Evolutionary conservation across 495 filamentous ascomycete species (phyloP), one percentile per base, ranked within the genome.

Genomic region (Hypoxylon perforatum): DNA sequence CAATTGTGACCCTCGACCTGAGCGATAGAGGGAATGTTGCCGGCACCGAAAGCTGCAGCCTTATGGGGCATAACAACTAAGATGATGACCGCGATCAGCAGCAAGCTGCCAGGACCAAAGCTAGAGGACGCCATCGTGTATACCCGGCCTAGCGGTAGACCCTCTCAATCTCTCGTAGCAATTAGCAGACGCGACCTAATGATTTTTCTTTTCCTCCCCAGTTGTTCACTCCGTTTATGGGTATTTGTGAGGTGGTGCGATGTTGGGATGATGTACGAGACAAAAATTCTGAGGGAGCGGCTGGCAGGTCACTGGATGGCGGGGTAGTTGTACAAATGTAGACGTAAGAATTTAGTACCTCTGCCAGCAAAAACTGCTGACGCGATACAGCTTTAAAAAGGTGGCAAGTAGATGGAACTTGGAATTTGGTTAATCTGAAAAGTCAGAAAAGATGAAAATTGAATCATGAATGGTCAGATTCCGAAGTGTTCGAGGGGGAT

Each of bases 1-100:
- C 92, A 99, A 73, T 99, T 99, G 69, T 91, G 85, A 19, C 95
- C 95, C 78, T 99, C 95, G 66, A 99, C 88, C 72, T 91, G 88
- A 1, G 94, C 92, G 69, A 99, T 95, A 0, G 90, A 93, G 14
- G 95, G 94, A 63, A 97, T 97, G 72, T 97, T 98, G 23, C 95
- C 95, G 22, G 95, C 95, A 49, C 95, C 95, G 73, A 99, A 99
- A 8, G 94, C 95, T 33, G 84, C 80, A 45, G 86, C 80, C 28
- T 82, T 86, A 15, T 84, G 79, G 14, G 90, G 81, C 18, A 96
- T 80, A 12, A 94, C 74, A 18, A 91, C 76, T 28, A 93, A 76
- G 45, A 88, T 17, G 15, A 86, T 63, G 30, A 76, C 76, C 33
- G 81, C 54, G 65, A 81, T 67, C 50, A 89, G 79, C 67, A 86